Conservation (phyloP, 805 yeast genomes). For the Saccharomycopsis olivae region DNA sequence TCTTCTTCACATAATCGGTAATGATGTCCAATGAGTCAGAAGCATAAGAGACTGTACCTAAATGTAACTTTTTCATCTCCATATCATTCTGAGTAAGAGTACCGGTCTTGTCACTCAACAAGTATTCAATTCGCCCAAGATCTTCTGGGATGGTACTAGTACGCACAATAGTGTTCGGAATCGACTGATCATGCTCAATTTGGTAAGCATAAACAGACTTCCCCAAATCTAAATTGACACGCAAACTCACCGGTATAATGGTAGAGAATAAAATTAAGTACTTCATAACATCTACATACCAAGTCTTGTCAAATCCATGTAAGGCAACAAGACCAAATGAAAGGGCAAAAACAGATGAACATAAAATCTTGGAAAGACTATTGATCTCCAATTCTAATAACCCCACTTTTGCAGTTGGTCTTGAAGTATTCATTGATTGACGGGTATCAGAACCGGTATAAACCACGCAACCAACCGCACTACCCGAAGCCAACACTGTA, state of each 20-base stretch:
- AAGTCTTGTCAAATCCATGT: conserved; percentile 51
- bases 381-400: conserved; percentile 86
- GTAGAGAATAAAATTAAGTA: conserved; percentile 88
- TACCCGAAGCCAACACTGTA: conserved; percentile 91
- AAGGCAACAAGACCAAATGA: conserved; percentile 70
- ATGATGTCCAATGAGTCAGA: conserved; percentile 90
- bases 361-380: conserved; percentile 73
- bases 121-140: conserved; percentile 87
- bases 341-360: conserved; percentile 73
- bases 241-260: conserved; percentile 88
- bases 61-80: conserved; percentile 88
- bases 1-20: conserved; percentile 45
- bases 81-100: conserved; percentile 96
- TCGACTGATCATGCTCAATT: conserved; percentile 76
- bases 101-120: conserved; percentile 92
- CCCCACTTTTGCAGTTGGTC: conserved; percentile 81
- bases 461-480: conserved; percentile 76
- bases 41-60: conserved; percentile 88
- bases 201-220: conserved; percentile 93
- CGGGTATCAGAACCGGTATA: conserved; percentile 93
- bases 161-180: conserved; percentile 83
- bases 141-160: conserved; percentile 98
- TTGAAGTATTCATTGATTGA: conserved; percentile 88
- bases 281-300: conserved; percentile 89
- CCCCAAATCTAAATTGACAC: conserved; percentile 92